Conservation (phyloP, 2,329 filamentous ascomycete species). For the Fusarium concolor region DNA sequence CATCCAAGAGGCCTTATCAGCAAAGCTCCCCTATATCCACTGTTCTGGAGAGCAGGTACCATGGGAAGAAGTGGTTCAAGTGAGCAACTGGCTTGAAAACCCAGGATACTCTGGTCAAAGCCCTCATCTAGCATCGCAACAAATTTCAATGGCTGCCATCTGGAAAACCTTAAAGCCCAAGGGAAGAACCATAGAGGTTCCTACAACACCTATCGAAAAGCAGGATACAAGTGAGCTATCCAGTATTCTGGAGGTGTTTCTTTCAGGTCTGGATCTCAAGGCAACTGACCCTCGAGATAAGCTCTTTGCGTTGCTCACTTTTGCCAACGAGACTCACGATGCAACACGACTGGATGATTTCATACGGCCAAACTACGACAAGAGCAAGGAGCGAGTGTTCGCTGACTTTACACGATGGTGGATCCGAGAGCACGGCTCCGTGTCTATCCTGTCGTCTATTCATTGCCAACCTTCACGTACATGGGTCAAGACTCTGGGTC, state of each 20-base stretch:
- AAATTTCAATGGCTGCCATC: slow-evolving; percentile 29
- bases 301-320: slow-evolving; percentile 27
- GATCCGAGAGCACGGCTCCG: slow-evolving; percentile 21
- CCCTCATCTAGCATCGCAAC: slow-evolving; percentile 17
- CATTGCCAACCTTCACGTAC: slow-evolving; percentile 30
- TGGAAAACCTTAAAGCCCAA: slow-evolving; percentile 24
- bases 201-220: background rate
- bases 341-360: slow-evolving; percentile 14
- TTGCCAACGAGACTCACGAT: slow-evolving; percentile 30
- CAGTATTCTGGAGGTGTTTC: slow-evolving; percentile 23
- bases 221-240: background rate
- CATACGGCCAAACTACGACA: slow-evolving; percentile 34
- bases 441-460: slow-evolving; percentile 20
- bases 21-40: slow-evolving; percentile 2
- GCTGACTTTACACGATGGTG: slow-evolving; percentile 38
- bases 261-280: slow-evolving; percentile 32
- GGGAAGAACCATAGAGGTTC: background rate
- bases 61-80: slow-evolving; percentile 25
- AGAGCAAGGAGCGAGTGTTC: slow-evolving; percentile 22
- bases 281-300: slow-evolving; percentile 34
- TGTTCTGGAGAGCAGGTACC: background rate
- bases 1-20: slow-evolving; percentile 30
- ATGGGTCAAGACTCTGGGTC: slow-evolving; percentile 13
- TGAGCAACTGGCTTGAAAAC: slow-evolving; percentile 20
- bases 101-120: slow-evolving; percentile 7